Evolutionary conservation across 495 filamentous ascomycete genomes (phyloP), one percentile per base, ranked within the genome.

Genomic region (Coniosporium apollinis): DNA sequence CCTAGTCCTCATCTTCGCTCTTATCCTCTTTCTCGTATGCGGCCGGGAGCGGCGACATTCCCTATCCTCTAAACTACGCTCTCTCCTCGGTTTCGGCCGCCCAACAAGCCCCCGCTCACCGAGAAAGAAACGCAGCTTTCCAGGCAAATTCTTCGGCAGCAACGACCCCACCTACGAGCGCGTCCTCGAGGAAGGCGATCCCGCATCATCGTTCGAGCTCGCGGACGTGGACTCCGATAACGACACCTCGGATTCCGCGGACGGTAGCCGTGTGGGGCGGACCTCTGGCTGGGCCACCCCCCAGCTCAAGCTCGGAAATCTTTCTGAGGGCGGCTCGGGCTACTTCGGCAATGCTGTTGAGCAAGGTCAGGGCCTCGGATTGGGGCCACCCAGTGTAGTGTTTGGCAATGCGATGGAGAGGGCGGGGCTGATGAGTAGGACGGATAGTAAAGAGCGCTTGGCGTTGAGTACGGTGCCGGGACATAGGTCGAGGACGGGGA

Each of bases 361-460:
- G n/a, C 45, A 50, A 17, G 43, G 48, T 16, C 36, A 30, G 4
- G 49, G 47, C 2, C 39, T 50, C 30, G 41, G 52, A 28, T 28
- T 43, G 43, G 46, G 39, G 8, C 49, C 41, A 4, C 22, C 28
- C 6, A 34, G 28, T 38, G n/a, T n/a, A n/a, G n/a, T n/a, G n/a
- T n/a, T n/a, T n/a, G n/a, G n/a, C 10, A 71, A 65, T 44, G 64
- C 71, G 0, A 74, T 87, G 46, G 76, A 82, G 41, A 63, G 81
- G 34, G 74, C 67, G 28, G 82, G 83, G 21, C 52, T 91, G 40
- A 78, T 79, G 21, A 70, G 79, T 2, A 61, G 83, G 43, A 82
- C 79, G 1, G 85, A 89, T 49, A 89, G 82, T 50, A 63, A 80
- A 34, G 86, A 93, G 49, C 67, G 81, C 41, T 52, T 79, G 34